Percentiles rank a stretch among this genome's conserved stretches.
phyloP scores from a whole-genome alignment of 2,329 filamentous ascomycete species.

The Trichoderma brevicompactum region DNA sequence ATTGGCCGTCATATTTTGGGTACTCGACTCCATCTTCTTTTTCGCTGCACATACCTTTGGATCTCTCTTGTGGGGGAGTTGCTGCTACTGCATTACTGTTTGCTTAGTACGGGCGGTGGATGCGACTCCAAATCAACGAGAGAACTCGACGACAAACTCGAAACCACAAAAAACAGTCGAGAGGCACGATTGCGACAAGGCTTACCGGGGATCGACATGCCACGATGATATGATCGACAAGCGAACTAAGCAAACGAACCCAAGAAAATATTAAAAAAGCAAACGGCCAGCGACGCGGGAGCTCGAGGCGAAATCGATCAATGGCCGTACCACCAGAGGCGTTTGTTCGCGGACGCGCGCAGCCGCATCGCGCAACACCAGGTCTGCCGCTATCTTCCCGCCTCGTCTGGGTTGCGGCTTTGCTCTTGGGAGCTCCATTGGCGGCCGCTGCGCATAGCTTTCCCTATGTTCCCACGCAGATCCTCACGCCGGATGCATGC shows the following conservation, averaged over 20 bases:
- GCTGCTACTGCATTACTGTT: not conserved
- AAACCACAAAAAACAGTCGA: not conserved
- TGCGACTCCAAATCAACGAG: not conserved
- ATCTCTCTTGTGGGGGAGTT: not conserved
- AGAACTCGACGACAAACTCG: not conserved
- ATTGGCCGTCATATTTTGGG: conserved; percentile 12
- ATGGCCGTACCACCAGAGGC: conserved; percentile 24
- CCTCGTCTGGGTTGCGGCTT: conserved; percentile 7
- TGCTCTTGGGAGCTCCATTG: conserved; percentile 16
- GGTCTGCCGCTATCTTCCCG: conserved; percentile 3
- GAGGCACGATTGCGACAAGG: conserved; percentile 13
- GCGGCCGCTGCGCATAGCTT: conserved; percentile 53
- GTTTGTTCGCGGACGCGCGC: conserved; percentile 21
- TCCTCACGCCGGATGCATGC: conserved; percentile 61
- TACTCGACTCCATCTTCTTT: not conserved
- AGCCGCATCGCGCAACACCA: conserved; percentile 25
- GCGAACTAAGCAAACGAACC: not conserved
- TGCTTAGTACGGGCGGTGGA: conserved; percentile 1
- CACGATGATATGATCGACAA: conserved; percentile 20
- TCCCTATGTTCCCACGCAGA: conserved; percentile 77
- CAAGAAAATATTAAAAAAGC: conserved; percentile 2
- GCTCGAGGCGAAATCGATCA: conserved; percentile 6
- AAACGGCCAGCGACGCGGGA: not conserved
- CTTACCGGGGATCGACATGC: conserved; percentile 17
- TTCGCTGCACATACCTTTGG: not conserved